A percentile compares a stretch with the other conserved stretches of the same genome.
These are phyloP conservation scores for Pyrrhoderma lamaoense DNA, from an alignment of 1,284 basidiomycete species.

Conservation along the genomic window DNA sequence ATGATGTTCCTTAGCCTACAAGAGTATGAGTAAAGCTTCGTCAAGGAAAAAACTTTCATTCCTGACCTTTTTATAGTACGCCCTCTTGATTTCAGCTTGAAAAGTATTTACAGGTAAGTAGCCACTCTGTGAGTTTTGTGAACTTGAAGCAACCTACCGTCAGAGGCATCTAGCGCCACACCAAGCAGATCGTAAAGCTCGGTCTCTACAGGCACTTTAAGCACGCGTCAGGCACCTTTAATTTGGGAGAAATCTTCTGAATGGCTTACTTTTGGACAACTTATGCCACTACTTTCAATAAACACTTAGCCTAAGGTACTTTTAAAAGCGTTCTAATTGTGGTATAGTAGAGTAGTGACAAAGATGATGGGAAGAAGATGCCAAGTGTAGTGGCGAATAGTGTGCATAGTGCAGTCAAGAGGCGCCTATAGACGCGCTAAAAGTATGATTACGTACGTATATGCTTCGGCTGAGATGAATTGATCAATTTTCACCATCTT, in stretches of 20 bases:
- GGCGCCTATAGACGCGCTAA: too few species aligned
- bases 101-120: neutral
- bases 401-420: neutral
- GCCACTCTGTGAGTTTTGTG: constrained; percentile 1
- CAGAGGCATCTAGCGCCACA: constrained; percentile 58
- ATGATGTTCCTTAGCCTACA: constrained; percentile 82
- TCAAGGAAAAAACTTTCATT: constrained; percentile 16
- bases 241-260: too few species aligned
- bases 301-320: too few species aligned
- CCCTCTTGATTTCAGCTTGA: constrained; percentile 83
- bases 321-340: too few species aligned
- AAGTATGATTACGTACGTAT: neutral
- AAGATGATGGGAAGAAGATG: neutral
- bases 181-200: constrained; percentile 78
- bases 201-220: constrained; percentile 63
- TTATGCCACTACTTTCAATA: too few species aligned
- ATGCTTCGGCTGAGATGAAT: neutral
- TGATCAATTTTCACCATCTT: neutral
- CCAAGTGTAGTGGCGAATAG: neutral
- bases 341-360: neutral
- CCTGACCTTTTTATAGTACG: constrained; percentile 77
- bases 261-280: neutral
- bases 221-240: constrained; percentile 2
- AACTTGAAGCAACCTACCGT: constrained; percentile 40
- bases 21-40: constrained; percentile 19